phyloP scores from a whole-genome alignment of 108 stramenopile genomes.

The Cyclotella sp. region DNA sequence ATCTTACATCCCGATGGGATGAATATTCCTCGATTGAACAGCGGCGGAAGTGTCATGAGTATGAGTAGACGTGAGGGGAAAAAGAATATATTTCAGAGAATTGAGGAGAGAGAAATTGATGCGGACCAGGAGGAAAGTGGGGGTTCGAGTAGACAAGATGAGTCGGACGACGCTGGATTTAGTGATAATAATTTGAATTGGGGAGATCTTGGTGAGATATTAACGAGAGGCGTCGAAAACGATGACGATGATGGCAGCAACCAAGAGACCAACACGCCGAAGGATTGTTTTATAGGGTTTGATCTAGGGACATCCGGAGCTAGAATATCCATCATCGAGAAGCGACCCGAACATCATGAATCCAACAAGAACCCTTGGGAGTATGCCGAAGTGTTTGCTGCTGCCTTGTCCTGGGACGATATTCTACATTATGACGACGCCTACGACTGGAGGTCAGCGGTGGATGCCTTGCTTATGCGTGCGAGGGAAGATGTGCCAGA shows the following conservation, averaged over 20 bases:
- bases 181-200: neutral
- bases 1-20: constrained; percentile 46
- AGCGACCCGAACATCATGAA: neutral
- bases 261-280: neutral
- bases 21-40: constrained; percentile 43
- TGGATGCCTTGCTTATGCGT: constrained; percentile 58
- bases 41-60: constrained; percentile 35
- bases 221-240: neutral
- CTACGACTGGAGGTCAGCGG: constrained; percentile 66
- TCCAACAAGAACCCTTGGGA: neutral
- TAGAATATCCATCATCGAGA: constrained; percentile 76
- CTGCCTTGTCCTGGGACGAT: constrained; percentile 66
- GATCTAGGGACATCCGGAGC: constrained; percentile 82
- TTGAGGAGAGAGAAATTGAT: constrained; percentile 16
- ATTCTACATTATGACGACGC: constrained; percentile 68
- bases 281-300: constrained; percentile 54
- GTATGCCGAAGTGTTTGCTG: constrained; percentile 66
- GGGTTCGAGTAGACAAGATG: neutral
- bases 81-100: constrained; percentile 50
- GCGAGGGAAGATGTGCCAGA: constrained; percentile 36
- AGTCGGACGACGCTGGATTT: neutral
- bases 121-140: neutral
- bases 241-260: neutral
- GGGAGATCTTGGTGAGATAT: constrained; percentile 1
- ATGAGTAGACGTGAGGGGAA: constrained; percentile 16